phyloP scores from a whole-genome alignment of 169 alveolate species.

The Plasmodium yoelii region DNA sequence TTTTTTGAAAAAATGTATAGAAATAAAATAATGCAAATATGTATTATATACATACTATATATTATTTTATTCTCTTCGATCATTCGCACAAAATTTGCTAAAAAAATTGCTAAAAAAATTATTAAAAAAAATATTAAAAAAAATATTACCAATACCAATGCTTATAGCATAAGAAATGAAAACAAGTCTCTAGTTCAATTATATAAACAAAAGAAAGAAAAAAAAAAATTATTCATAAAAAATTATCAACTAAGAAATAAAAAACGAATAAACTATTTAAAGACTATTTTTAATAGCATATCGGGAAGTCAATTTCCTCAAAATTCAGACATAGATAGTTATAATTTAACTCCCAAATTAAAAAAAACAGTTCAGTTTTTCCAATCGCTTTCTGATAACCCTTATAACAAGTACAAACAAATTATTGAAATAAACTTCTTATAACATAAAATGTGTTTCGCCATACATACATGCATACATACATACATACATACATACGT shows the following conservation, averaged over 20 bases:
- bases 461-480: background rate
- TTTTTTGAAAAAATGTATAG: conserved; percentile 20
- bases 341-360: conserved; percentile 69
- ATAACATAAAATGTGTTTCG: background rate
- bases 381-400: conserved; percentile 43
- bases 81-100: conserved; percentile 15
- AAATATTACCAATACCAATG: background rate
- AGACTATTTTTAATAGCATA: conserved; percentile 25
- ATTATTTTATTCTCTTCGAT: conserved; percentile 40
- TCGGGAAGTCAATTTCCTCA: conserved; percentile 39
- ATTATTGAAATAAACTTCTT: background rate
- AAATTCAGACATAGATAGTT: conserved; percentile 59
- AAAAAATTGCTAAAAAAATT: conserved; percentile 13
- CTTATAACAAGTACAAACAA: conserved; percentile 43
- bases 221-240: conserved; percentile 30
- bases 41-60: conserved; percentile 23
- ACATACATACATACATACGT: background rate
- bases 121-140: background rate
- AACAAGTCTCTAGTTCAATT: background rate
- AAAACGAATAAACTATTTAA: conserved; percentile 5
- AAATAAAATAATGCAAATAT: conserved; percentile 26
- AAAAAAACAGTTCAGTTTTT: conserved; percentile 67
- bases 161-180: conserved; percentile 2
- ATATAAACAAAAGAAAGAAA: conserved; percentile 15
- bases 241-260: conserved; percentile 22